These are phyloP conservation scores for Lindgomyces ingoldianus DNA, from an alignment of 495 filamentous ascomycete species.

Conservation along the genomic window DNA sequence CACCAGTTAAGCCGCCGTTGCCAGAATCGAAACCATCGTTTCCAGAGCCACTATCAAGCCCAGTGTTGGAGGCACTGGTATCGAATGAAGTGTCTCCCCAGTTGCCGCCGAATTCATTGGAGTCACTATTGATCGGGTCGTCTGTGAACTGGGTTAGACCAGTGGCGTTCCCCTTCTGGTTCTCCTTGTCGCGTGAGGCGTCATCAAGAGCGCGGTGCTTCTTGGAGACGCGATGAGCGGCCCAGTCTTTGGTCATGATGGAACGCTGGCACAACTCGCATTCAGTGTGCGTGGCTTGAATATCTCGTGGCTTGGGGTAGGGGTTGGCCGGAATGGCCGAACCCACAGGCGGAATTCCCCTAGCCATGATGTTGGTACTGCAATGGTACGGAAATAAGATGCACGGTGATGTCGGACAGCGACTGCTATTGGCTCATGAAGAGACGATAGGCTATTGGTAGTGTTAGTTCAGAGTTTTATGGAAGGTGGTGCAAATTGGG, in stretches of 20 bases:
- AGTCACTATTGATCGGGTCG: not conserved
- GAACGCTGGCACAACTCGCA: conserved; percentile 30
- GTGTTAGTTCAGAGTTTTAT: too few species aligned
- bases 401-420: not conserved
- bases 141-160: conserved; percentile 47
- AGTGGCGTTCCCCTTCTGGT: conserved; percentile 45
- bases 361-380: too few species aligned
- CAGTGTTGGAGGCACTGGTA: conserved; percentile 52
- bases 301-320: conserved; percentile 15
- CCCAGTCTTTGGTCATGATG: conserved; percentile 35
- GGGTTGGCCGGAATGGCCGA: conserved; percentile 24
- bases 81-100: not conserved
- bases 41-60: conserved; percentile 67
- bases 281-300: conserved; percentile 9
- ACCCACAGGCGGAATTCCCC: not conserved
- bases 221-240: conserved; percentile 29
- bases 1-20: not conserved
- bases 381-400: too few species aligned
- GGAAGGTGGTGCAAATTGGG: too few species aligned
- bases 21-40: conserved; percentile 2
- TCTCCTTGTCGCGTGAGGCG: conserved; percentile 11
- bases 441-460: too few species aligned
- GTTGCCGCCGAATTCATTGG: conserved; percentile 52
- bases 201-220: conserved; percentile 28
- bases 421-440: not conserved